Percentiles rank a stretch among this genome's conserved stretches.
phyloP scores from a whole-genome alignment of 106 monocot genomes.

The Acorus gramineus region DNA sequence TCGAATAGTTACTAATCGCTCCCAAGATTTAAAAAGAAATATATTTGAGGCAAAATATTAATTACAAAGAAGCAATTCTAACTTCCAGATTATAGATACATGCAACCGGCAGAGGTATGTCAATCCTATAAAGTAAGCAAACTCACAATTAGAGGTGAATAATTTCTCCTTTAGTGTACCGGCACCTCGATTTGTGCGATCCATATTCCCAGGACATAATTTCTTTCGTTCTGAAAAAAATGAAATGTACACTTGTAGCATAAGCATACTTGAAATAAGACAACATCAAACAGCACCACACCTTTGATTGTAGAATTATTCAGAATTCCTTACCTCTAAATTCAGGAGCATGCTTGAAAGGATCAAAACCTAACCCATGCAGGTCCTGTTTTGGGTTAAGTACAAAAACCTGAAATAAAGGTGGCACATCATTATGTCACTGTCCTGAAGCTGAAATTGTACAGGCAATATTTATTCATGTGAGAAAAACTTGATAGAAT shows the following conservation, averaged over 20 bases:
- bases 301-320: background rate
- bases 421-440: background rate
- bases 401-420: conserved; percentile 51
- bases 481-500: no score
- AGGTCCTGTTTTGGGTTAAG: conserved; percentile 86
- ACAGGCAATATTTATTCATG: no score
- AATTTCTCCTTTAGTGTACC: conserved; percentile 22
- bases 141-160: conserved; percentile 64
- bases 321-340: conserved; percentile 56
- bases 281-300: background rate
- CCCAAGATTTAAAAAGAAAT: no score
- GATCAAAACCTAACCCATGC: conserved; percentile 91
- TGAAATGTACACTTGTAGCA: background rate
- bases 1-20: no score
- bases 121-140: conserved; percentile 3
- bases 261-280: background rate
- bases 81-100: background rate
- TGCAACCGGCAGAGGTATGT: background rate
- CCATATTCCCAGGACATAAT: conserved; percentile 23
- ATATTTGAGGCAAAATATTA: no score
- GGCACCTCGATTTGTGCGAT: conserved; percentile 11
- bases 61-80: no score
- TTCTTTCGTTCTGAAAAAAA: conserved; percentile 68
- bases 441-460: no score
- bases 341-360: conserved; percentile 97